Evolutionary conservation across 2,329 filamentous ascomycete species (phyloP), one percentile per base, ranked within the genome.

Genomic region (Aurifilum marmelostoma): DNA sequence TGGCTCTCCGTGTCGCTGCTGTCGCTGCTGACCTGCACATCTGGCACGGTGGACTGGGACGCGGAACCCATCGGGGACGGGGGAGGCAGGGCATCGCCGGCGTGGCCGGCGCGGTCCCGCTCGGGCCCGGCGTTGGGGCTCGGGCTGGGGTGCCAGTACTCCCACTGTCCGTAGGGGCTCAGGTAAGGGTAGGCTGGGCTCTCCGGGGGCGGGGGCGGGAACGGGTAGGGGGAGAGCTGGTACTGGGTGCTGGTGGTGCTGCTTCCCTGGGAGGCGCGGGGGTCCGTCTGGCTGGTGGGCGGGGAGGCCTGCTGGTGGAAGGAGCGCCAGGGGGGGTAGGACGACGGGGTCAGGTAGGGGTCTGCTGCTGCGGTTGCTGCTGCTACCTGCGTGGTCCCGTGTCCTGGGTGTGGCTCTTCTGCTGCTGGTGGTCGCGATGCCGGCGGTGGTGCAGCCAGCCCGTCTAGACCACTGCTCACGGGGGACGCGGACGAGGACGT

Each of bases 1-100:
- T 63, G 61, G 61, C 61, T 63, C 8, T 63, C 61, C 16, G 41
- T 47, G 27, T 63, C 61, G 39, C 61, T 63, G 39, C 47, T 41
- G 39, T 41, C 47, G 39, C 47, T 41, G 61, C 61, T 63, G 16
- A 63, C 27, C 24, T 63, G 61, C 9, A 63, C 39, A 6, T 63
- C 61, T 14, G 61, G 61, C 2, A 63, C 27, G 18, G 59, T 39
- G 59, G 59, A 62, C 18, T 14, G 14, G 12, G 59, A 62, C 11
- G 43, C 43, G 7, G 43, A 47, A 0, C 43, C 43, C 3, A n/a
- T n/a, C 7, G 43, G 43, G 43, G 21, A 47, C 7, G 43, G 43
- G 18, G 21, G 21, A 6, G 9, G n/a, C n/a, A n/a, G 43, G 41
- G 4, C 2, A 34, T 34, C 9, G 43, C 9, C 9, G 43, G 7